Evolutionary conservation across 2,329 filamentous ascomycete species (phyloP), one percentile per base, ranked within the genome.

Genomic region (Xylariaceae sp.): DNA sequence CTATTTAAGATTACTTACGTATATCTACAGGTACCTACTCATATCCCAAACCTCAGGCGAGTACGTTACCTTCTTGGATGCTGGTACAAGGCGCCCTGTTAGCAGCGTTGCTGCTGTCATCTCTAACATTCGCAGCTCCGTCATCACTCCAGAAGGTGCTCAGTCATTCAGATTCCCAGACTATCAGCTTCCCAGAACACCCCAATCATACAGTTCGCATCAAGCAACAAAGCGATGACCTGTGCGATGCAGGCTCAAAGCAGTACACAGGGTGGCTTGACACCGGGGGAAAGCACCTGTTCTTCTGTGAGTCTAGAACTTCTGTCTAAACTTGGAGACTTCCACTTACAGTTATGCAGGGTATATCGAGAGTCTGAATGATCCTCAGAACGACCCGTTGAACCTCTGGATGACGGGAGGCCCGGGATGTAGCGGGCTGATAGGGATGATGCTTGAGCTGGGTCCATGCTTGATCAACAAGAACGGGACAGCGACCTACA

Each of bases 401-500:
- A 65, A 57, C 10, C 54, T 67, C 3, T 65, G 63, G 65, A 52
- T 67, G 58, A 67, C 55, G 1, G 65, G 64, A 4, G 62, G 64
- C 1, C 64, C 65, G 7, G 65, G 64, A 1, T 60, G 44, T 10
- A 64, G 59, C 26, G 61, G 62, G 32, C 62, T 66, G 63, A 32
- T 65, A 1, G 64, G 50, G 26, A 44, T 52, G 42, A 44, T 52
- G 26, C 43, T 52, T 32, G 50, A 52, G 42, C 50, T 52, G 23
- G 50, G 50, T 12, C 50, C 50, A 14, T 52, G 50, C 40, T 12
- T 40, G 19, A 52, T 52, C 50, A 64, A 77, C 54, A 53, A 76
- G 57, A 42, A 68, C 23, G 81, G 79, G 7, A 71, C 75, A 41
- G 71, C 76, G 19, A 74, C 79, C 54, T 70, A 76, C 44, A 48